phyloP scores from a whole-genome alignment of 305 asterid species.

The Fraxinus platypoda region DNA sequence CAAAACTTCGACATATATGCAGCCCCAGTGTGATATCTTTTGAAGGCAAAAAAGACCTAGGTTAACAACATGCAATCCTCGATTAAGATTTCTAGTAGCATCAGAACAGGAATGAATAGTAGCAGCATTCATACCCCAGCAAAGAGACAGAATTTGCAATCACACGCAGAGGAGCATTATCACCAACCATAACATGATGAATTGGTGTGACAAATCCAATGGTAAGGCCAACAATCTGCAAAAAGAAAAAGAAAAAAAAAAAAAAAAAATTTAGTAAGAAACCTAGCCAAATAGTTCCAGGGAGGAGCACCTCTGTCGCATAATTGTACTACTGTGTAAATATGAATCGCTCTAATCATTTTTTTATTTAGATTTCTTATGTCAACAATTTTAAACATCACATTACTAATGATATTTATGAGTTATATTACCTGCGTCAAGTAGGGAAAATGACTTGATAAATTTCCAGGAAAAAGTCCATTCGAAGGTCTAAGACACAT shows the following conservation, averaged over 20 bases:
- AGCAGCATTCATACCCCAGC: slow-evolving; percentile 37
- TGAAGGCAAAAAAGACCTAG: not conserved
- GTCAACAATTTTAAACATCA: not conserved
- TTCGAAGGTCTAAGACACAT: not conserved
- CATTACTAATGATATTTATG: not conserved
- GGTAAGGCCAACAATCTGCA: slow-evolving; percentile 37
- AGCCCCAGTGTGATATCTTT: not conserved
- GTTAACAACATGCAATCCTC: not conserved
- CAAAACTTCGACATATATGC: not conserved
- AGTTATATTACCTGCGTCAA: not conserved
- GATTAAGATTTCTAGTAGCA: not conserved
- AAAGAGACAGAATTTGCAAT: slow-evolving; percentile 30
- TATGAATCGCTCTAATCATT: not conserved
- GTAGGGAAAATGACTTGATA: not conserved
- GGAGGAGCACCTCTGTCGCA: not conserved
- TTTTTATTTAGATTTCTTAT: not conserved
- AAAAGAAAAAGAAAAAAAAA: not conserved
- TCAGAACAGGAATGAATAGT: not conserved
- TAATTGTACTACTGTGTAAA: not conserved
- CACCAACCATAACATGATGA: slow-evolving; percentile 31
- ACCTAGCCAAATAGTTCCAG: not conserved
- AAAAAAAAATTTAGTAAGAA: not conserved
- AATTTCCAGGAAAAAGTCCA: not conserved
- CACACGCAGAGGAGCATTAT: slow-evolving; percentile 39
- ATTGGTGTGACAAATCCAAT: slow-evolving; percentile 35